Conservation (phyloP, 805 yeast species). For the Yamadazyma takamatsuzukensis region DNA sequence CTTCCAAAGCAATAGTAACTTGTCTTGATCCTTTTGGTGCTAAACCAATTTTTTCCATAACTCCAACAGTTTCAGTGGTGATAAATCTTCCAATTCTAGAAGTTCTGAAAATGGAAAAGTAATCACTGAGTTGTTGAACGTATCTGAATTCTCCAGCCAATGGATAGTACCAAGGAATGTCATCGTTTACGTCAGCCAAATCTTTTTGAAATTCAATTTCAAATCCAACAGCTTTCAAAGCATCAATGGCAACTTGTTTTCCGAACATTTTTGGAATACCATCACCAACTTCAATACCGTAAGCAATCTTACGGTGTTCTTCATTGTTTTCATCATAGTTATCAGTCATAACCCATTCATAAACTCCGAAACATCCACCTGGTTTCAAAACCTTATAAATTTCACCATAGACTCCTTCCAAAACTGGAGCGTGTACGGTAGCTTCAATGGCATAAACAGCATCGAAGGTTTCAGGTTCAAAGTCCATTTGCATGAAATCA, state of each 20-base stretch:
- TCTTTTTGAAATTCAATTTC: slow-evolving; percentile 72
- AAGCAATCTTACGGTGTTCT: slow-evolving; percentile 90
- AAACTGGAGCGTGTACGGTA: slow-evolving; percentile 94
- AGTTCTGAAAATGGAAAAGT: slow-evolving; percentile 84
- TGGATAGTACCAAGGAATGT: slow-evolving; percentile 97
- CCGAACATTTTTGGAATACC: slow-evolving; percentile 97
- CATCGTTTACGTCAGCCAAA: slow-evolving; percentile 77
- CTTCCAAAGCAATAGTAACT: slow-evolving; percentile 91
- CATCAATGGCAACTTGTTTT: slow-evolving; percentile 81
- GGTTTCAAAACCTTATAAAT: slow-evolving; percentile 95
- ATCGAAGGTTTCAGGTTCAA: slow-evolving; percentile 83
- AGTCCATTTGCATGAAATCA: slow-evolving; percentile 99
- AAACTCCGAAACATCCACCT: slow-evolving; percentile 96
- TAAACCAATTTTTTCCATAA: slow-evolving; percentile 78
- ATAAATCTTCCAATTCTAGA: slow-evolving; percentile 79
- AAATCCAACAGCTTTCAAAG: slow-evolving; percentile 84
- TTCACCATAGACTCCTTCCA: slow-evolving; percentile 94
- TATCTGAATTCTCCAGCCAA: slow-evolving; percentile 91
- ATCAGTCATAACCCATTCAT: slow-evolving; percentile 99
- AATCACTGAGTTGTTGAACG: slow-evolving; percentile 73
- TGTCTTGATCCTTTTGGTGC: slow-evolving; percentile 89
- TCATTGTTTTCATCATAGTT: slow-evolving; percentile 80
- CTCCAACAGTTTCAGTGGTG: slow-evolving; percentile 75
- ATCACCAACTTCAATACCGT: slow-evolving; percentile 97
- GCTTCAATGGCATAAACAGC: slow-evolving; percentile 99